A percentile compares a stretch with the other conserved stretches of the same genome.
These are phyloP conservation scores for Tagetes erecta DNA, from an alignment of 129 eudicot species.

Conservation along the genomic window DNA sequence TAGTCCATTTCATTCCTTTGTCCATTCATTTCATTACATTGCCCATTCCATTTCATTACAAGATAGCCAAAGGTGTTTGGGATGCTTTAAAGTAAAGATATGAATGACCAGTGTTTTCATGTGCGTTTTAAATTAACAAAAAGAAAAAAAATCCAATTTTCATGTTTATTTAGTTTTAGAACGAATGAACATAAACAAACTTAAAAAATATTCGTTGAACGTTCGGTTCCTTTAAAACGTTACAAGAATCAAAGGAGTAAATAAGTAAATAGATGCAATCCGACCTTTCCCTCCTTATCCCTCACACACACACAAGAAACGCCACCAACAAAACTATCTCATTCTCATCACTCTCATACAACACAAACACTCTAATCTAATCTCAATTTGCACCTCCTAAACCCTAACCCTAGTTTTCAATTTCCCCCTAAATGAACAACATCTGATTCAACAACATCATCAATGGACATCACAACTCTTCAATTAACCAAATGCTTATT, in stretches of 20 bases:
- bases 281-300: conserved; percentile 29
- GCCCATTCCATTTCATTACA: too few species aligned
- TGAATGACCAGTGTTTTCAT: too few species aligned
- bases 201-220: too few species aligned
- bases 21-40: too few species aligned
- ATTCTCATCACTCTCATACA: not conserved
- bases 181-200: too few species aligned
- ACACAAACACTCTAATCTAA: not conserved
- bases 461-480: conserved; percentile 49
- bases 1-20: too few species aligned
- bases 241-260: not conserved
- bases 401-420: conserved; percentile 31
- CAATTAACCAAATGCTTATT: conserved; percentile 47
- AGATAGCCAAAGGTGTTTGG: too few species aligned
- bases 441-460: not conserved
- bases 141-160: too few species aligned
- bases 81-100: too few species aligned
- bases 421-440: not conserved
- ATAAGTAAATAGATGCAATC: not conserved
- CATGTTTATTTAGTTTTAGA: too few species aligned
- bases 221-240: too few species aligned
- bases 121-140: too few species aligned
- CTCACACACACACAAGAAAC: conserved; percentile 11
- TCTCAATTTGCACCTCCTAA: not conserved
- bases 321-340: conserved; percentile 28